Evolutionary conservation across 177 flowering plant genomes (phyloP), one percentile per base, ranked within the genome.

Genomic region (Tripterygium wilfordii): DNA sequence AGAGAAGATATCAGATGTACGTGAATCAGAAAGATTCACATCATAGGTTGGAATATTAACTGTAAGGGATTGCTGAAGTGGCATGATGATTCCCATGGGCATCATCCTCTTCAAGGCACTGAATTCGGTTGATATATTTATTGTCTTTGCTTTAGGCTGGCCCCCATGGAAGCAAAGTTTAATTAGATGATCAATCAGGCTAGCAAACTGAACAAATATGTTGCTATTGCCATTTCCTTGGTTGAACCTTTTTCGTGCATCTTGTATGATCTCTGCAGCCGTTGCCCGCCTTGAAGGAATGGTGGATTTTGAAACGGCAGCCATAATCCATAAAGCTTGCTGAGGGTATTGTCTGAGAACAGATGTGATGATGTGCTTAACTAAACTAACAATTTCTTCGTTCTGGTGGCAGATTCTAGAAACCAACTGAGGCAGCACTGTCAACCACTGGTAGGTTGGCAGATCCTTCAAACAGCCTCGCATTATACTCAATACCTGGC

Each of bases 361-460:
- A 58, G 90, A 73, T 38, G 83, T 89, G 42, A 94, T 94, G 36
- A 89, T 89, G 49, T 55, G 69, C 62, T 89, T 94, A 49, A 94
- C 99, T 66, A 89, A 52, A 39, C 76, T 67, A 56, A 87, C 96
- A 69, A 69, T 70, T 58, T 89, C 99, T 30, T 85, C 92, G 72
- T 89, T 89, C 48, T 94, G 90, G 66, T 94, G 99, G 71, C 99
- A 94, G 44, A 94, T 83, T 70, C 99, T 82, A 17, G 99, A 94
- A 59, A 94, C 99, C 58, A 94, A 67, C 72, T 94, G 99, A 51
- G 99, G 94, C 42, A 94, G 70, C 51, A 75, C 92, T 18, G 97
- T 77, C 53, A 94, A 60, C 99, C 99, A 94, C 47, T 87, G 96
- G 68, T 89, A 85, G 41, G 86, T 78, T 13, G 97, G 97, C 70